These are phyloP conservation scores for Kodamaea restingae DNA, from an alignment of 805 yeast species.

Conservation along the genomic window DNA sequence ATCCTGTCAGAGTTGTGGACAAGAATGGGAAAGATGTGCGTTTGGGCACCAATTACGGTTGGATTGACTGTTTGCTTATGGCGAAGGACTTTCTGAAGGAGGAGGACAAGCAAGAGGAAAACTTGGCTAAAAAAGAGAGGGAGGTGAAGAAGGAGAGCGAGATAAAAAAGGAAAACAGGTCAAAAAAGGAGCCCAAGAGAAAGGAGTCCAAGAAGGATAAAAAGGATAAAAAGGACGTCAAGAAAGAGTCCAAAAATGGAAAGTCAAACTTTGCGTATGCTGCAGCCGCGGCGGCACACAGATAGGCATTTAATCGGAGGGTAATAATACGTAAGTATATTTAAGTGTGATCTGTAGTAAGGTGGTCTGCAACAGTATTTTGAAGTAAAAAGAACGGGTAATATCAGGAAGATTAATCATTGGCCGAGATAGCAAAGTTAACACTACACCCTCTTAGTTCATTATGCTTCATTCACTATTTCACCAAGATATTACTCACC, in stretches of 20 bases:
- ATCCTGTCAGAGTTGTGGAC: constrained; percentile 27
- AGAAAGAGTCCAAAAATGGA: constrained; percentile 8
- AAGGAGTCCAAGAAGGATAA: not conserved
- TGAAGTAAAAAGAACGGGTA: no score
- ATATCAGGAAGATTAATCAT: no score
- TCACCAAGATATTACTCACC: no score
- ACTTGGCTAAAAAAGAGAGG: constrained; percentile 4
- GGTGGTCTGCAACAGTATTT: no score
- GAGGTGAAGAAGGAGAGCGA: not conserved
- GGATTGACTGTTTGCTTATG: constrained; percentile 68
- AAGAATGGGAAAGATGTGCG: constrained; percentile 24
- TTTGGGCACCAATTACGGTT: constrained; percentile 48
- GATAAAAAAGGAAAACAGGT: not conserved
- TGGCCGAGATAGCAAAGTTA: no score
- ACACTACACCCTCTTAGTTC: no score
- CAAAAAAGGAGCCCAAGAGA: constrained; percentile 4
- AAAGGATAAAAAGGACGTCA: constrained; percentile 5
- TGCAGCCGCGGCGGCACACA: constrained; percentile 45
- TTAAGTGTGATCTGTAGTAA: no score
- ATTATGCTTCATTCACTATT: no score
- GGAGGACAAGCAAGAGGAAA: not conserved
- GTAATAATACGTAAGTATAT: no score
- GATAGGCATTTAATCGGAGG: constrained; percentile 11
- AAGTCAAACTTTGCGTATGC: constrained; percentile 40
- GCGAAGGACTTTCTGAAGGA: constrained; percentile 49